Evolutionary conservation across 805 yeast species (phyloP).

Genomic region (Wickerhamia fluorescens): DNA sequence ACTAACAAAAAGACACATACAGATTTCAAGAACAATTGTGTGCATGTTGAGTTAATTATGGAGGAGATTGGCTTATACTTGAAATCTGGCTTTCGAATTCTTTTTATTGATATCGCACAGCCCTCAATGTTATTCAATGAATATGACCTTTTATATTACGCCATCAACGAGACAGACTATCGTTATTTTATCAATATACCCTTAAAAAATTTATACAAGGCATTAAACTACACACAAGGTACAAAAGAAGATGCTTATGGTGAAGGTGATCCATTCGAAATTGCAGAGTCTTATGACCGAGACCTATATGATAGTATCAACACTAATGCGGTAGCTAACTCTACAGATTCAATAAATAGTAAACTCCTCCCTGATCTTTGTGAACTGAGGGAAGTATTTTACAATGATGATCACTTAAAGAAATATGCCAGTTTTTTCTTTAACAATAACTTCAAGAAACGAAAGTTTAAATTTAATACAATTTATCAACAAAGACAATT

Average conservation of each 20-base stretch:
- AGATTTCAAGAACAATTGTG: constrained; percentile 13
- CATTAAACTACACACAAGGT: constrained; percentile 33
- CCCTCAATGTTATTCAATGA: constrained; percentile 36
- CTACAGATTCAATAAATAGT: neutral
- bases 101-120: constrained; percentile 37
- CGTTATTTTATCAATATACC: constrained; percentile 39
- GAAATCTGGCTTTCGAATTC: constrained; percentile 45
- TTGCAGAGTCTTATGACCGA: constrained; percentile 13
- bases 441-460: constrained; percentile 20
- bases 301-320: neutral
- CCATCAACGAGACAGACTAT: constrained; percentile 34
- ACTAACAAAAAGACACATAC: constrained; percentile 3
- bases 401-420: constrained; percentile 11
- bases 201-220: constrained; percentile 40
- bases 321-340: neutral
- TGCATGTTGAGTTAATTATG: constrained; percentile 38
- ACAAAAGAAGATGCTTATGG: constrained; percentile 11
- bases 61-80: constrained; percentile 51
- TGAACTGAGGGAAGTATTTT: too few relatives aligned
- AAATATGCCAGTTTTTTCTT: constrained; percentile 30
- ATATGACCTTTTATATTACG: constrained; percentile 35
- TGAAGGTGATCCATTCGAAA: constrained; percentile 10
- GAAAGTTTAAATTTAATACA: constrained; percentile 34
- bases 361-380: neutral
- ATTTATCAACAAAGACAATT: constrained; percentile 36